Evolutionary conservation across 805 yeast species (phyloP), one percentile per base, ranked within the genome.

Genomic region (Wickerhamiella alocasiicola): DNA sequence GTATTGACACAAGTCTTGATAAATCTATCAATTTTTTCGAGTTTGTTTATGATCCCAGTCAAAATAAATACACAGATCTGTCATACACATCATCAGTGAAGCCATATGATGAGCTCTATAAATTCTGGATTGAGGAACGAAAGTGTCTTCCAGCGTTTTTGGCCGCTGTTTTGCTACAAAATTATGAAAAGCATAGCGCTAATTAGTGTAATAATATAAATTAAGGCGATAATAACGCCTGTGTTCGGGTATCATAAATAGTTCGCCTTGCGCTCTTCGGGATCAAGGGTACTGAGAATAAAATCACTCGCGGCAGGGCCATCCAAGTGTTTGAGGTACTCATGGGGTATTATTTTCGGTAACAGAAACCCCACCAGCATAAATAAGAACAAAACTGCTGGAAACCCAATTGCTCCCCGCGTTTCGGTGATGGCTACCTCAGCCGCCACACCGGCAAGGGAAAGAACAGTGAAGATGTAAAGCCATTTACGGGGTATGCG

Each of bases 371-470:
- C 73, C 1, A 74, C 62, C 17, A 79, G 68, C 44, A 82, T 87
- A 40, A 76, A 69, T 2, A 67, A 44, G 53, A 88, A 59, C 37
- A 88, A 61, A 0, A 91, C 82, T 2, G 84, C 79, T 0, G 98
- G 97, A 54, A 91, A 88, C 2, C 94, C 97, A 24, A 88, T 83
- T 0, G 97, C 96, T 0, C 91, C 97, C 45, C 68, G 74, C 0
- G 95, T 83, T 54, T 78, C 72, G 0, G 94, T 81, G 24, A 88
- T 84, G 0, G 76, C 91, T 48, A 84, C 79, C 55, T 93, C 97
- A 0, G 74, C 80, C 1, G 71, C 79, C 39, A 78, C 78, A 0
- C 91, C 91, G 16, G 75, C 49, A 3, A 80, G 55, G 44, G 82
- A 76, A 15, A 83, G 61, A 1, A 55, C 39, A 0, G 80, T 57